A percentile compares a stretch with the other conserved stretches of the same genome.
phyloP scores from a whole-genome alignment of 2,329 filamentous ascomycete species.

The Fusarium equiseti region DNA sequence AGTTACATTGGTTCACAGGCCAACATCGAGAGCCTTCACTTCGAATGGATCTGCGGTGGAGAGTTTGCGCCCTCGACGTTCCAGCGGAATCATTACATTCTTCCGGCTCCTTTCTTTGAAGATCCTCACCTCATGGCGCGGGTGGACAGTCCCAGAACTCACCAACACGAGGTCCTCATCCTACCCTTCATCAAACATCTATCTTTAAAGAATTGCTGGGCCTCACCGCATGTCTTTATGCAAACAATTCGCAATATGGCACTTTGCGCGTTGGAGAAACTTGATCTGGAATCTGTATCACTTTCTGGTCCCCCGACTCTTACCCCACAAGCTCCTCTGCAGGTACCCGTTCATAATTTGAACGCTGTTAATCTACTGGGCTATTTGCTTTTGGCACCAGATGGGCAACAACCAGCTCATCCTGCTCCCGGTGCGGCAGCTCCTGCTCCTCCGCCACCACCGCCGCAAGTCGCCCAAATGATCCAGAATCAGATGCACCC shows the following conservation, averaged over 20 bases:
- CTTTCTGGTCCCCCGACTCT: constrained; percentile 62
- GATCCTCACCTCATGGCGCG: constrained; percentile 48
- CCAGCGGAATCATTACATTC: constrained; percentile 71
- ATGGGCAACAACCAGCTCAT: constrained; percentile 10
- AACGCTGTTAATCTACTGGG: constrained; percentile 33
- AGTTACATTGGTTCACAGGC: constrained; percentile 60
- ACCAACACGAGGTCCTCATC: constrained; percentile 57
- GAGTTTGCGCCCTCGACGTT: constrained; percentile 73
- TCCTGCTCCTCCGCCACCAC: background rate
- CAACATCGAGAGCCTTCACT: constrained; percentile 68
- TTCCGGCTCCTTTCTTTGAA: constrained; percentile 70
- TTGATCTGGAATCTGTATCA: constrained; percentile 74
- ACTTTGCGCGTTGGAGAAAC: constrained; percentile 59
- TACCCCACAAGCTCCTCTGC: constrained; percentile 44
- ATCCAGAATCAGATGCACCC: background rate
- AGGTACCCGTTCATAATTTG: constrained; percentile 26
- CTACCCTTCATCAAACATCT: constrained; percentile 70
- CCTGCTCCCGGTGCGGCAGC: background rate
- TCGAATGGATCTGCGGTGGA: constrained; percentile 76
- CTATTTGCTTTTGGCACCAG: constrained; percentile 16
- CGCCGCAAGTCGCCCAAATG: background rate
- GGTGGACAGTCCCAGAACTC: constrained; percentile 48
- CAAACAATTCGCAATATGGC: constrained; percentile 64
- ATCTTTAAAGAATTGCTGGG: constrained; percentile 77
- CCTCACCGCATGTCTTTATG: constrained; percentile 68